Conservation (phyloP, 768 basidiomycete genomes). For the Austroboletus eburneus region DNA sequence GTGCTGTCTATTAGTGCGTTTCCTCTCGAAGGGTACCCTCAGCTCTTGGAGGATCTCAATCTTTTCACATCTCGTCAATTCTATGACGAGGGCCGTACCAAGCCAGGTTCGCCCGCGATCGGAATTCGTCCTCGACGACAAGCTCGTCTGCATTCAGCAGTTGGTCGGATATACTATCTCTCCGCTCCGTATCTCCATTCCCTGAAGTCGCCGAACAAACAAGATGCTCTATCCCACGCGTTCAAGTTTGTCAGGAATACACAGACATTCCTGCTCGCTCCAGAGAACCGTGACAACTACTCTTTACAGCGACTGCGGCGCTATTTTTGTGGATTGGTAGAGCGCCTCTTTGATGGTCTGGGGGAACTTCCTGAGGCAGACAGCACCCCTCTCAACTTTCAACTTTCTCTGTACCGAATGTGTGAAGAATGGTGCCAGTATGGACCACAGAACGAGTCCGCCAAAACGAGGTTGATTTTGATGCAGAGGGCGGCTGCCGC, state of each 20-base stretch:
- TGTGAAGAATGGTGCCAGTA: conserved; percentile 95
- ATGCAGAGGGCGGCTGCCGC: conserved; percentile 68
- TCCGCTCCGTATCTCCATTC: conserved; percentile 75
- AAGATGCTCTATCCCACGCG: conserved; percentile 71
- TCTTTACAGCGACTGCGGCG: conserved; percentile 78
- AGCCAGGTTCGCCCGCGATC: conserved; percentile 39
- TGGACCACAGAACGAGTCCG: conserved; percentile 69
- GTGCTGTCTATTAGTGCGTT: conserved; percentile 88
- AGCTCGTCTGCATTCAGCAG: conserved; percentile 77
- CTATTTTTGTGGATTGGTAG: conserved; percentile 88
- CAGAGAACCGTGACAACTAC: conserved; percentile 70
- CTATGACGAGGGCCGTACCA: conserved; percentile 62
- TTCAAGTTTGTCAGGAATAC: conserved; percentile 86
- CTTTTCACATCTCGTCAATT: conserved; percentile 77
- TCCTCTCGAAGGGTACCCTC: conserved; percentile 69
- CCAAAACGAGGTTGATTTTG: conserved; percentile 60
- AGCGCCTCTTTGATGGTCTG: conserved; percentile 77
- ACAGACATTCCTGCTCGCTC: conserved; percentile 66
- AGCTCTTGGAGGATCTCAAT: conserved; percentile 80
- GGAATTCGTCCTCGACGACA: conserved; percentile 63
- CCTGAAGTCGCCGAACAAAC: conserved; percentile 62
- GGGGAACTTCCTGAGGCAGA: conserved; percentile 69
- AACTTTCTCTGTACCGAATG: conserved; percentile 74
- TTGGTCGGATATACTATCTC: conserved; percentile 84
- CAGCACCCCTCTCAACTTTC: conserved; percentile 66